Percentiles rank a stretch among this genome's conserved stretches.
Evolutionary conservation across 371 early-diverging fungal genomes (phyloP).

Genomic region (Actinomucor elegans): DNA sequence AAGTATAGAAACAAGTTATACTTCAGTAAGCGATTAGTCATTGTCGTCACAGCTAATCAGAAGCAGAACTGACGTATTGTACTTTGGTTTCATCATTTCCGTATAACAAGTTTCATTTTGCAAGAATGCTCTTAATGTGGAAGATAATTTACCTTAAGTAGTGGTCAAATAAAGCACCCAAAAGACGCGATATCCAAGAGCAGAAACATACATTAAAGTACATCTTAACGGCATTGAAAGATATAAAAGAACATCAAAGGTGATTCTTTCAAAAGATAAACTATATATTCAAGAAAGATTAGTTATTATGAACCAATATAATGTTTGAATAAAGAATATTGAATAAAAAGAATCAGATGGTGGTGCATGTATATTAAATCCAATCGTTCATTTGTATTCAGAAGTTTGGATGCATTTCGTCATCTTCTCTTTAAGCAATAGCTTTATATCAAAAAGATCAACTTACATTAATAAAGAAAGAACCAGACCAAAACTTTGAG

Average conservation of each 20-base stretch:
- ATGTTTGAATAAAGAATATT: neutral
- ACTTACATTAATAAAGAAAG: too few species aligned
- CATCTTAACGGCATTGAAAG: neutral
- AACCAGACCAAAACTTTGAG: too few species aligned
- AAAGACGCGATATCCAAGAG: too few species aligned
- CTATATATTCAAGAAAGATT: conserved; percentile 2
- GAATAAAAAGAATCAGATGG: conserved; percentile 42
- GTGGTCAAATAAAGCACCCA: too few species aligned
- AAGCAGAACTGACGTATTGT: conserved; percentile 50
- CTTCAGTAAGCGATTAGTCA: conserved; percentile 16
- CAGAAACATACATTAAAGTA: too few species aligned
- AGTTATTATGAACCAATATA: neutral
- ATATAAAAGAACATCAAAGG: neutral
- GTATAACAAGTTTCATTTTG: conserved; percentile 5
- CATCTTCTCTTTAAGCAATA: conserved; percentile 20
- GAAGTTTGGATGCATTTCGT: conserved; percentile 27
- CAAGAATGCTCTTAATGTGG: neutral
- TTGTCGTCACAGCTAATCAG: conserved; percentile 40
- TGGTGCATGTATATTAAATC: conserved; percentile 44
- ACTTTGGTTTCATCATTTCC: conserved; percentile 31
- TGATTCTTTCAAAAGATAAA: too few species aligned
- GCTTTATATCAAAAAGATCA: neutral
- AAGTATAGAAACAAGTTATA: conserved; percentile 8
- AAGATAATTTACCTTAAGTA: conserved; percentile 8
- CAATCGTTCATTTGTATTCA: conserved; percentile 33